These are phyloP conservation scores for Leptographium flavum DNA, from an alignment of 2,329 filamentous ascomycete genomes.

Conservation along the genomic window DNA sequence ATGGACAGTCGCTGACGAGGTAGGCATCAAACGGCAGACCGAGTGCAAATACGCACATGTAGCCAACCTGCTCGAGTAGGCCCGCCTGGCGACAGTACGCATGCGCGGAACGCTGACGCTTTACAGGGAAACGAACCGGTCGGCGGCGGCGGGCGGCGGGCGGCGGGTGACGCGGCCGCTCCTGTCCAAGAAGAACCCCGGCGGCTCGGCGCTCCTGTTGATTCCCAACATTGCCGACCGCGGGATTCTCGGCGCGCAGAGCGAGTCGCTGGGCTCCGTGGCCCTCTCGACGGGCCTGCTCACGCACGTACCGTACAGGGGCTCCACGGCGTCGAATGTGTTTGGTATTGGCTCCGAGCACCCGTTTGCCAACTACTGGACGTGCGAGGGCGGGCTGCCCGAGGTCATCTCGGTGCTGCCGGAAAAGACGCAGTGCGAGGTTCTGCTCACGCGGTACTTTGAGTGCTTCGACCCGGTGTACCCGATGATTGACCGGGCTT, in stretches of 20 bases:
- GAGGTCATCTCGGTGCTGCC: conserved; percentile 66
- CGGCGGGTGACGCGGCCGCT: conserved; percentile 43
- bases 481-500: conserved; percentile 63
- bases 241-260: conserved; percentile 29
- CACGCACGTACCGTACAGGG: conserved; percentile 59
- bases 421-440: conserved; percentile 61
- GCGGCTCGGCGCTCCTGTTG: conserved; percentile 21
- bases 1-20: conserved; percentile 35
- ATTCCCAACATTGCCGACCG: conserved; percentile 44
- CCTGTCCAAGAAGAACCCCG: conserved; percentile 31
- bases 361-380: conserved; percentile 77
- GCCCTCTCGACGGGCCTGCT: conserved; percentile 47
- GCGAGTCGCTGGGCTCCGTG: conserved; percentile 31
- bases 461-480: conserved; percentile 68
- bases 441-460: conserved; percentile 49
- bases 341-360: conserved; percentile 71
- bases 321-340: conserved; percentile 57
- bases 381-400: conserved; percentile 56
- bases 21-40: conserved; percentile 55
- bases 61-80: conserved; percentile 63
- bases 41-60: conserved; percentile 63
- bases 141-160: conserved; percentile 28
- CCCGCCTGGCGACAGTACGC: conserved; percentile 6
- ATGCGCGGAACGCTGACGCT: background rate
- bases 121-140: conserved; percentile 42